A percentile compares a stretch with the other conserved stretches of the same genome.
Evolutionary conservation across 805 yeast species (phyloP).

Genomic region (Starmerella etchellsii): DNA sequence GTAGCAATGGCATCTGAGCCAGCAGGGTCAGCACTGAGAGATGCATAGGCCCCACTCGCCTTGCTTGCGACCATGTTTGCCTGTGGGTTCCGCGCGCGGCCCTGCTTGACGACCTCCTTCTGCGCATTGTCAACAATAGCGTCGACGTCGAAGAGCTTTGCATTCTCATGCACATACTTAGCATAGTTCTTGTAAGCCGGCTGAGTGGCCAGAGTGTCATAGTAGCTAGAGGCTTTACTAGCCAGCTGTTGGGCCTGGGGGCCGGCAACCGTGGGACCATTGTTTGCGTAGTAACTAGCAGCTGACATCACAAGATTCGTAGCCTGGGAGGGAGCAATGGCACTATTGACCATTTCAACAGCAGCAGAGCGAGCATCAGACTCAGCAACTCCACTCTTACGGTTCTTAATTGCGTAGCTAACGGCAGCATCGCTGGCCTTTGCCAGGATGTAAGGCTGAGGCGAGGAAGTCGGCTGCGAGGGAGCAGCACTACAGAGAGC

Average conservation of each 20-base stretch:
- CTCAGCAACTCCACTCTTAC: constrained; percentile 13
- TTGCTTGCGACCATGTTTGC: constrained; percentile 6
- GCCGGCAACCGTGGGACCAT: constrained; percentile 13
- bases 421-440: constrained; percentile 16
- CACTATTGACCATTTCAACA: constrained; percentile 11
- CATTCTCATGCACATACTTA: constrained; percentile 8
- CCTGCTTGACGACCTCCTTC: not conserved
- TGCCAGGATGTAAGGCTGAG: constrained; percentile 15
- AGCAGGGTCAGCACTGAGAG: constrained; percentile 13
- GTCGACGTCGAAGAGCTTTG: constrained; percentile 14
- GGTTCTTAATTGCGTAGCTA: constrained; percentile 15
- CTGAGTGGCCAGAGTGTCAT: constrained; percentile 14
- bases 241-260: constrained; percentile 13
- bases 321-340: constrained; percentile 17
- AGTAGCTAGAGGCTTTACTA: constrained; percentile 17
- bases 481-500: constrained; percentile 7
- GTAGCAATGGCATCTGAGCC: constrained; percentile 15
- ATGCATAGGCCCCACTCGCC: constrained; percentile 6
- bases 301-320: constrained; percentile 15
- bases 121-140: constrained; percentile 13
- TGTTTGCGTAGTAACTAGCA: constrained; percentile 13
- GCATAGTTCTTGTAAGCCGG: constrained; percentile 17
- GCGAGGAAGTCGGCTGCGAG: constrained; percentile 2
- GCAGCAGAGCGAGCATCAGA: constrained; percentile 16
- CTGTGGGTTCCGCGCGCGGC: constrained; percentile 2